A percentile compares a stretch with the other conserved stretches of the same genome.
Conservation (phyloP, 345 rosid species). For the Sonneratia alba region DNA sequence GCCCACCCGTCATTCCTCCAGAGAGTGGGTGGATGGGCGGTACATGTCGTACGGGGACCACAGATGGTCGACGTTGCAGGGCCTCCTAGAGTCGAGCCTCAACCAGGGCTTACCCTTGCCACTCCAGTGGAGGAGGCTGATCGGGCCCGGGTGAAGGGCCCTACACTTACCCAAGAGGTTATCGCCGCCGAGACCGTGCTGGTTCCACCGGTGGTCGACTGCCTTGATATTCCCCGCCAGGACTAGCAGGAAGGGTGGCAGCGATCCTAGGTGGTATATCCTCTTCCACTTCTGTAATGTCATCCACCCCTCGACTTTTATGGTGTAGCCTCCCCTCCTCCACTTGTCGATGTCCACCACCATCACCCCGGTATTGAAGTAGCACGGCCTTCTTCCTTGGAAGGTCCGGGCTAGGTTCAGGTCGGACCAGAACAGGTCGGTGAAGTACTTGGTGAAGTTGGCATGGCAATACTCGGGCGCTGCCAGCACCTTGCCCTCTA, state of each 20-base stretch:
- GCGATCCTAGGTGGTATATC: conserved; percentile 42
- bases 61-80: conserved; percentile 38
- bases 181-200: too few species aligned
- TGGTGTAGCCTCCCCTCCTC: conserved; percentile 35
- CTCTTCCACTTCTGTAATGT: conserved; percentile 39
- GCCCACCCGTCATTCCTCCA: conserved; percentile 18
- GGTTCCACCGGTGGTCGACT: conserved; percentile 13
- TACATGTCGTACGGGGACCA: conserved; percentile 50
- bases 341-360: conserved; percentile 34
- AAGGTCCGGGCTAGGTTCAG: conserved; percentile 20
- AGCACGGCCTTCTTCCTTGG: conserved; percentile 24
- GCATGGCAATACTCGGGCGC: conserved; percentile 44
- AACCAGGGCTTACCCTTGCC: conserved; percentile 47
- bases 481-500: conserved; percentile 31
- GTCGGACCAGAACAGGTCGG: conserved; percentile 32
- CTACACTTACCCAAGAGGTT: too few species aligned
- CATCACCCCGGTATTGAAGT: conserved; percentile 48
- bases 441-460: conserved; percentile 32
- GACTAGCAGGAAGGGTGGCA: conserved; percentile 44
- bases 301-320: conserved; percentile 44
- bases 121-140: too few species aligned
- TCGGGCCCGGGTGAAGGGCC: too few species aligned
- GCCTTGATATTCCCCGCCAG: conserved; percentile 43
- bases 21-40: conserved; percentile 17
- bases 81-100: conserved; percentile 37